Evolutionary conservation across 2,329 filamentous ascomycete genomes (phyloP).

Genomic region (Nothophoma quercina): DNA sequence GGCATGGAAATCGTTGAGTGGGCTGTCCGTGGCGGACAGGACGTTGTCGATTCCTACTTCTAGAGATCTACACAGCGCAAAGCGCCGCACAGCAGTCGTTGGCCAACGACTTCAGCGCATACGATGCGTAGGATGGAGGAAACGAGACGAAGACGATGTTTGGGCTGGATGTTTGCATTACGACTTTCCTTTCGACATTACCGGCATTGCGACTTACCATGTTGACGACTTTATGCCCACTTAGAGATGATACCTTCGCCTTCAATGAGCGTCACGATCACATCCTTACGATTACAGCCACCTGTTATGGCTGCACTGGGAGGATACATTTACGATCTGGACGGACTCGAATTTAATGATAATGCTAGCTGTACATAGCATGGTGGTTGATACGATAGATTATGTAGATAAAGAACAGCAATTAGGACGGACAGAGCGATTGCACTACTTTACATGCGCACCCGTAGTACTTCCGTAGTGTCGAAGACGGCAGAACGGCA

Average conservation of each 20-base stretch:
- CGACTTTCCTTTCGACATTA: constrained; percentile 19
- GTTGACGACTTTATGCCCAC: constrained; percentile 24
- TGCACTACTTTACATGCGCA: neutral
- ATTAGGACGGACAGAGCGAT: neutral
- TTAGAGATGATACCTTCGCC: constrained; percentile 36
- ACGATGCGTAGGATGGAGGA: neutral
- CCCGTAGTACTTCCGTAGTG: no score
- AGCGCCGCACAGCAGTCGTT: neutral
- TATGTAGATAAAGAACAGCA: constrained; percentile 5
- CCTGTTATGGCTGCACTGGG: constrained; percentile 9
- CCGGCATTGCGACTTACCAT: constrained; percentile 12
- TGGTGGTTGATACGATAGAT: constrained; percentile 7
- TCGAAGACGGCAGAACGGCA: constrained; percentile 2
- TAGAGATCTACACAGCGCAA: constrained; percentile 10
- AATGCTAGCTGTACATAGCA: constrained; percentile 24
- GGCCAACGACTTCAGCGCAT: neutral
- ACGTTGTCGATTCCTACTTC: constrained; percentile 46
- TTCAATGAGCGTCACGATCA: constrained; percentile 42
- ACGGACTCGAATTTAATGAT: constrained; percentile 22
- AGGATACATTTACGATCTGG: constrained; percentile 7
- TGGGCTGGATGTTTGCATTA: constrained; percentile 10
- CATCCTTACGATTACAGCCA: constrained; percentile 26
- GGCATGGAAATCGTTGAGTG: constrained; percentile 52
- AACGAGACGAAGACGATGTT: neutral
- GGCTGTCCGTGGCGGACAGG: constrained; percentile 45